phyloP scores from a whole-genome alignment of 2,329 filamentous ascomycete species.

The Neonectria magnoliae region DNA sequence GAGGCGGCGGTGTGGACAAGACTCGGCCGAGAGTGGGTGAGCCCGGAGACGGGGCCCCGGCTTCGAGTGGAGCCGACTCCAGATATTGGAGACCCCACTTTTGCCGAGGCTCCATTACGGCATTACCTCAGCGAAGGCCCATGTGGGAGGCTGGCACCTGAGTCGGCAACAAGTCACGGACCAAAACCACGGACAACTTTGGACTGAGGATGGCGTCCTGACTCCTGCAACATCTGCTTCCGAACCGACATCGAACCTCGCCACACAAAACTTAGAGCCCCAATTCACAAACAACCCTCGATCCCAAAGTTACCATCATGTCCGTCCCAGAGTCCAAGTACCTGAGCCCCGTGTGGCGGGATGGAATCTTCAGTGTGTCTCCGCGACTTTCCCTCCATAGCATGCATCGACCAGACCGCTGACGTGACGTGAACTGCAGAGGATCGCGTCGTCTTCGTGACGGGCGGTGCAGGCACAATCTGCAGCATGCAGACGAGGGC shows the following conservation, averaged over 20 bases:
- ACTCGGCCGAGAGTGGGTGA: slow-evolving; percentile 36
- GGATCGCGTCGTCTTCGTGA: slow-evolving; percentile 92
- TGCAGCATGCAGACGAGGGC: slow-evolving; percentile 94
- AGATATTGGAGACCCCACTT: slow-evolving; percentile 23
- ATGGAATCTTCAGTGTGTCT: slow-evolving; percentile 82
- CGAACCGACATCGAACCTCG: neutral
- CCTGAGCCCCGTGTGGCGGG: slow-evolving; percentile 84
- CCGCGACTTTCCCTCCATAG: neutral
- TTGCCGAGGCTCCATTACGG: slow-evolving; percentile 32
- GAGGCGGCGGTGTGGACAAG: slow-evolving; percentile 8
- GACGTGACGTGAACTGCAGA: slow-evolving; percentile 58
- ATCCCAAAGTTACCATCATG: slow-evolving; percentile 58
- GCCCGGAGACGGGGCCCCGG: slow-evolving; percentile 5
- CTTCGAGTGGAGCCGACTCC: slow-evolving; percentile 13
- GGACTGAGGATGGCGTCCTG: neutral
- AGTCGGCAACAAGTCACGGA: neutral
- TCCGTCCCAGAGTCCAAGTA: slow-evolving; percentile 77
- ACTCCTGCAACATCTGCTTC: neutral
- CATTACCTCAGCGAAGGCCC: neutral
- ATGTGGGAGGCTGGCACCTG: slow-evolving; percentile 7
- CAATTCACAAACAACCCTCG: neutral
- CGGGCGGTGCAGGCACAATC: slow-evolving; percentile 91
- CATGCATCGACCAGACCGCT: slow-evolving; percentile 1
- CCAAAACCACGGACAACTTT: neutral
- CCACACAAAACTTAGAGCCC: neutral